phyloP scores from a whole-genome alignment of 768 basidiomycete genomes.

The Hygrocybe coccinea region DNA sequence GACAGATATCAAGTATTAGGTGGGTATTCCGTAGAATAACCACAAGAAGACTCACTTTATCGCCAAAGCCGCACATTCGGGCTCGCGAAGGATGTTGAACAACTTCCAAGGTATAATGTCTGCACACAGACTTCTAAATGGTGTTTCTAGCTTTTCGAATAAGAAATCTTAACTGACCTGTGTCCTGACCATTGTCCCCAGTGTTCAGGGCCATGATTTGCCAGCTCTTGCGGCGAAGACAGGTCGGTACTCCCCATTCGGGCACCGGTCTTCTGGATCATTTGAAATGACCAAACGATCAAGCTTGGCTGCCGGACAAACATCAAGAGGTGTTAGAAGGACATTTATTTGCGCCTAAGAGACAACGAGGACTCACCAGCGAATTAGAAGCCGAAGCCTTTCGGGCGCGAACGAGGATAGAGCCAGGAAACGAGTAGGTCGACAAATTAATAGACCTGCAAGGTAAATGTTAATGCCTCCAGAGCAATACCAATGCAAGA shows the following conservation, averaged over 20 bases:
- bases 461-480: too few relatives aligned
- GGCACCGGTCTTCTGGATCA: slow-evolving; percentile 65
- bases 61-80: slow-evolving; percentile 94
- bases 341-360: too few relatives aligned
- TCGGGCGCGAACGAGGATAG: too few relatives aligned
- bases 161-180: slow-evolving; percentile 42
- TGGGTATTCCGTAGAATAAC: neutral
- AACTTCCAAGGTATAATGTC: slow-evolving; percentile 79
- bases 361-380: neutral
- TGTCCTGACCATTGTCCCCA: slow-evolving; percentile 71
- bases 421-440: too few relatives aligned
- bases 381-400: neutral
- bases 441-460: too few relatives aligned
- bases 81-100: slow-evolving; percentile 87
- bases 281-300: slow-evolving; percentile 20
- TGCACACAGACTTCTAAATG: slow-evolving; percentile 24
- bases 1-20: slow-evolving; percentile 9
- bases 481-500: too few relatives aligned
- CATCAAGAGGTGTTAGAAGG: neutral
- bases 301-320: neutral
- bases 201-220: slow-evolving; percentile 44
- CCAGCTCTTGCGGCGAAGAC: slow-evolving; percentile 28
- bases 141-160: slow-evolving; percentile 9
- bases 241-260: slow-evolving; percentile 34
- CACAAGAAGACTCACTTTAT: slow-evolving; percentile 58